Percentiles rank a stretch among this genome's conserved stretches.
phyloP scores from a whole-genome alignment of 2,329 filamentous ascomycete species.

The Anthostomella pinea region DNA sequence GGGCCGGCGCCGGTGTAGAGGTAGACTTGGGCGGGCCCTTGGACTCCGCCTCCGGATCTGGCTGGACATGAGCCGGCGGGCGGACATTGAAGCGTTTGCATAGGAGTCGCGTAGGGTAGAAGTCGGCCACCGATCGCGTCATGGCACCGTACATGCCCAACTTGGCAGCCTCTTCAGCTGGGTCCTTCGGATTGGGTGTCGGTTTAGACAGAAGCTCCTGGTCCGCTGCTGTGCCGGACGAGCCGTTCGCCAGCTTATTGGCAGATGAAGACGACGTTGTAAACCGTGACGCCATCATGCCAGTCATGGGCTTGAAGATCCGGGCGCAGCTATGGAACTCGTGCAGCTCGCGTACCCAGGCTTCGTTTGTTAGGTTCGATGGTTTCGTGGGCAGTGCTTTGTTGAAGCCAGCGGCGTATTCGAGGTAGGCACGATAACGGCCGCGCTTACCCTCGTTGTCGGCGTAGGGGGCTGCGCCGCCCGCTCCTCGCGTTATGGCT shows the following conservation, averaged over 20 bases:
- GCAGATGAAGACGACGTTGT: constrained; percentile 58
- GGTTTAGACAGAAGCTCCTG: constrained; percentile 42
- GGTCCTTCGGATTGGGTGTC: constrained; percentile 61
- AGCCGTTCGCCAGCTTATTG: constrained; percentile 31
- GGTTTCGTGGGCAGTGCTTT: constrained; percentile 35
- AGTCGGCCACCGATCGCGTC: constrained; percentile 70
- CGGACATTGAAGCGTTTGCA: constrained; percentile 94
- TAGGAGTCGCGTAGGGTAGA: constrained; percentile 78
- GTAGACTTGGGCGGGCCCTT: too few relatives aligned
- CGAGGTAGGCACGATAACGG: constrained; percentile 81
- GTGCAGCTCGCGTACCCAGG: constrained; percentile 75
- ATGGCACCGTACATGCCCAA: constrained; percentile 90
- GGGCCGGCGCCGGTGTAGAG: neutral
- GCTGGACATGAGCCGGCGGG: constrained; percentile 65
- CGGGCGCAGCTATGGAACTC: constrained; percentile 67
- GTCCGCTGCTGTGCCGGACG: constrained; percentile 13
- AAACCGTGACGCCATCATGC: constrained; percentile 90
- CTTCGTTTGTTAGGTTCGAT: constrained; percentile 53
- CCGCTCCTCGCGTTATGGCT: constrained; percentile 63
- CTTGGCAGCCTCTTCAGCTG: constrained; percentile 81
- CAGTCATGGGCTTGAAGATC: constrained; percentile 89
- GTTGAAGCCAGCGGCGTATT: constrained; percentile 66
- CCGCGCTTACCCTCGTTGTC: constrained; percentile 75
- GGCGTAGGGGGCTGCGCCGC: constrained; percentile 70
- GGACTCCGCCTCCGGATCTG: constrained; percentile 42